Evolutionary conservation across 352 stramenopile species (phyloP).

Genomic region (Blastocystis sp.): DNA sequence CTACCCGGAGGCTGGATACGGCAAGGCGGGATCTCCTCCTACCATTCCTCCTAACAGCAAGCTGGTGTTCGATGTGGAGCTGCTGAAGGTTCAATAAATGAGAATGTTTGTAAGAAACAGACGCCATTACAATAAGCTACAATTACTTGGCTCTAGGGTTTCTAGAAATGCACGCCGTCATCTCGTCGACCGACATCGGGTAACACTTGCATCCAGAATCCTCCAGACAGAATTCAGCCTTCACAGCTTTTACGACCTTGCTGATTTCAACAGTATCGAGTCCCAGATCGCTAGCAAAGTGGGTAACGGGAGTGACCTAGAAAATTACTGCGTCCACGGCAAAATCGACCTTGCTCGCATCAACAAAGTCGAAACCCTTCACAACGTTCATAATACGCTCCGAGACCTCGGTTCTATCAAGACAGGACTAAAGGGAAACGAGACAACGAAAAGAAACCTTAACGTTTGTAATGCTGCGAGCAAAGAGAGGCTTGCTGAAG

Average conservation of each 20-base stretch:
- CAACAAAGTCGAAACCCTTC: slow-evolving; percentile 48
- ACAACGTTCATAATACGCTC: slow-evolving; percentile 52
- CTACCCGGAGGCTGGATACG: slow-evolving; percentile 75
- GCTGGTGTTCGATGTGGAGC: slow-evolving; percentile 80
- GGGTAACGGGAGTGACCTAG: slow-evolving; percentile 47
- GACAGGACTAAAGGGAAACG: slow-evolving; percentile 2
- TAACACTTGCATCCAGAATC: neutral
- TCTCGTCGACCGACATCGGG: slow-evolving; percentile 33
- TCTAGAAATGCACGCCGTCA: slow-evolving; percentile 34
- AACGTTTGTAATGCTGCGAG: slow-evolving; percentile 37
- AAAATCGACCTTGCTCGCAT: slow-evolving; percentile 35
- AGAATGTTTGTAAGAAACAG: slow-evolving; percentile 19
- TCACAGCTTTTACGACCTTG: slow-evolving; percentile 23
- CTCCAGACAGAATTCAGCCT: slow-evolving; percentile 53
- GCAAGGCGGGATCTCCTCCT: slow-evolving; percentile 68
- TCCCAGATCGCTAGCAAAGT: slow-evolving; percentile 40
- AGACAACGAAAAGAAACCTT: neutral
- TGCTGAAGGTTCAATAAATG: slow-evolving; percentile 65
- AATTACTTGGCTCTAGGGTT: slow-evolving; percentile 52
- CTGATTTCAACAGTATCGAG: slow-evolving; percentile 46
- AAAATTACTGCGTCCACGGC: neutral
- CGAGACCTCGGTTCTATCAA: slow-evolving; percentile 36
- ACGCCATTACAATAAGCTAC: neutral
- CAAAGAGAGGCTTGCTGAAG: slow-evolving; percentile 20
- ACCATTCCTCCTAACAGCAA: slow-evolving; percentile 77